A percentile compares a stretch with the other conserved stretches of the same genome.
These are phyloP conservation scores for Nakazawaea wyomingensis DNA, from an alignment of 805 yeast species.

Conservation along the genomic window DNA sequence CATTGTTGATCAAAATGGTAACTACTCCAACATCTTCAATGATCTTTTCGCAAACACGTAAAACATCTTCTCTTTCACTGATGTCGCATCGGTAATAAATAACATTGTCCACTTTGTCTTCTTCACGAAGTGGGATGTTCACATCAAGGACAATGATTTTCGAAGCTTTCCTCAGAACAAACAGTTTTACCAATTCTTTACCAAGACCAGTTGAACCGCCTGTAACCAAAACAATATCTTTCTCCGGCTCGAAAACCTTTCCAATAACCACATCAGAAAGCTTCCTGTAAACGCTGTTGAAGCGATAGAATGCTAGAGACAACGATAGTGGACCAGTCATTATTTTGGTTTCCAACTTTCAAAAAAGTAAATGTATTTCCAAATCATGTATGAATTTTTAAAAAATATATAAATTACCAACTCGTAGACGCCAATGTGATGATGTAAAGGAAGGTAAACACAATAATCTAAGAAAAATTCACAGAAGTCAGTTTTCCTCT, in stretches of 20 bases:
- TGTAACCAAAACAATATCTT: slow-evolving; percentile 69
- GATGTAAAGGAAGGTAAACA: too few relatives aligned
- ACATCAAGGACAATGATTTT: slow-evolving; percentile 67
- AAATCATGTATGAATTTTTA: too few relatives aligned
- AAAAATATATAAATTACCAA: too few relatives aligned
- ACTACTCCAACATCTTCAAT: slow-evolving; percentile 49
- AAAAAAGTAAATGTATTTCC: too few relatives aligned
- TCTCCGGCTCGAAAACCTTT: slow-evolving; percentile 42
- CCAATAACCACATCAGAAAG: slow-evolving; percentile 42
- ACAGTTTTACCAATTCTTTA: slow-evolving; percentile 43
- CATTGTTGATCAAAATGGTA: slow-evolving; percentile 76
- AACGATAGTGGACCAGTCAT: slow-evolving; percentile 12
- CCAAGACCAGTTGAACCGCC: slow-evolving; percentile 88
- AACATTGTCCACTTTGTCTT: slow-evolving; percentile 32
- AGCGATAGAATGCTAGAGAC: slow-evolving; percentile 18
- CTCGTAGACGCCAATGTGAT: too few relatives aligned
- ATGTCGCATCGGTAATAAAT: slow-evolving; percentile 69
- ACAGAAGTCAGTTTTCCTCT: too few relatives aligned
- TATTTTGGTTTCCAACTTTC: background rate
- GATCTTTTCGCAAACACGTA: slow-evolving; percentile 34
- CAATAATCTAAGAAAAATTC: too few relatives aligned
- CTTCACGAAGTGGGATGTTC: slow-evolving; percentile 31
- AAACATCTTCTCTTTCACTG: slow-evolving; percentile 42
- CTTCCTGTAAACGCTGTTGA: slow-evolving; percentile 23
- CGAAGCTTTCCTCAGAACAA: slow-evolving; percentile 36